Conservation (phyloP, 768 basidiomycete genomes). For the Artomyces pyxidatus region DNA sequence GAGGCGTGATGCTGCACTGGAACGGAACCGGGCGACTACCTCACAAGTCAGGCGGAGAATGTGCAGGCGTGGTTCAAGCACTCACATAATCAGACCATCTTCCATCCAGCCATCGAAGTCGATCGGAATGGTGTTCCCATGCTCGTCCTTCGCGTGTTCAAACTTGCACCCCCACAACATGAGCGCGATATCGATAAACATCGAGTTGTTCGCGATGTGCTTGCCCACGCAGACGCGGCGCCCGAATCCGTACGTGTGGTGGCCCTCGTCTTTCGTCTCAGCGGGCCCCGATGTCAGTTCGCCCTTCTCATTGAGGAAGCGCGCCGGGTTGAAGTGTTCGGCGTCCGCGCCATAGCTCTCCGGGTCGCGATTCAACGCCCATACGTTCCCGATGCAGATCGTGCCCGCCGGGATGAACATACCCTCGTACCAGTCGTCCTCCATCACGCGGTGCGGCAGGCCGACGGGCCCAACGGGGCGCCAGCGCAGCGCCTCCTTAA, state of each 20-base stretch:
- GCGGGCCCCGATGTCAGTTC: constrained; percentile 7
- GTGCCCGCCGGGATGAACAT: constrained; percentile 28
- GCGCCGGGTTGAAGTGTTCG: constrained; percentile 15
- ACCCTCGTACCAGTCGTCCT: constrained; percentile 22
- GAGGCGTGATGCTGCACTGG: not conserved
- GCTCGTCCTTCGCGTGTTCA: not conserved
- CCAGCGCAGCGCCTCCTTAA: constrained; percentile 12
- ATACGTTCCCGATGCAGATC: constrained; percentile 24
- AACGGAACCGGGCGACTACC: constrained; percentile 7
- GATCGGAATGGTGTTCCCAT: not conserved
- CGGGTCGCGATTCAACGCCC: constrained; percentile 17
- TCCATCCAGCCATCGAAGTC: constrained; percentile 1
- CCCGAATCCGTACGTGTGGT: constrained; percentile 22
- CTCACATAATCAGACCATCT: not conserved
- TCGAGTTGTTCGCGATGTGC: constrained; percentile 17
- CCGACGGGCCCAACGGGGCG: constrained; percentile 1
- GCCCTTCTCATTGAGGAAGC: constrained; percentile 19
- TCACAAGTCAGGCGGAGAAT: not conserved
- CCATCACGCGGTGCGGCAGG: constrained; percentile 13
- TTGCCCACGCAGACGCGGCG: constrained; percentile 9
- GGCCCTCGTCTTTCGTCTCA: constrained; percentile 22
- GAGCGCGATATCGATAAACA: constrained; percentile 25
- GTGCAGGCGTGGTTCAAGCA: not conserved
- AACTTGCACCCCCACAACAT: constrained; percentile 21
- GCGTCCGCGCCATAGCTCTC: constrained; percentile 20